Evolutionary conservation across 257 asterid species (phyloP), one percentile per base, ranked within the genome.

Genomic region (Rhazya stricta): DNA sequence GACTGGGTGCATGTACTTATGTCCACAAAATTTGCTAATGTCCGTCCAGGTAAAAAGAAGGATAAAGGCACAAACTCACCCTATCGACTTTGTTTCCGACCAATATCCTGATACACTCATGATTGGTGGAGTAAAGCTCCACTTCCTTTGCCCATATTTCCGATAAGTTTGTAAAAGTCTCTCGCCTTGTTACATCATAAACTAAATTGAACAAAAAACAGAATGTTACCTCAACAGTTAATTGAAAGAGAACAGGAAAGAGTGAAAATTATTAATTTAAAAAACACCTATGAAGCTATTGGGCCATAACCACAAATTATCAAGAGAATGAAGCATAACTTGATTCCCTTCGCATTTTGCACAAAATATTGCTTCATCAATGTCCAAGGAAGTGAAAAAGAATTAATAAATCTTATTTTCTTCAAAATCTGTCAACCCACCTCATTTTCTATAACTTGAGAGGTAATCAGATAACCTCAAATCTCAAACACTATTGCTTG

Each of bases 41-140:
- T 16, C 23, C 39, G 61, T 61, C 41, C 10, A 66, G 42, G 67
- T 21, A 19, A 42, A 15, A 21, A 45, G 6, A 77, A 63, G n/a
- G 58, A 13, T 53, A 19, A 74, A 74, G 78, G 12, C 53, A 53
- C 18, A 77, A 68, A 85, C 87, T 83, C 73, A 93, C 98, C 85
- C 86, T 87, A 76, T 93, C 98, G 39, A 93, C 93, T 89, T 93
- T 93, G 88, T 93, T 93, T 61, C 96, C 97, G 4, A 93, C 91
- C 67, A 91, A 84, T 81, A 93, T 86, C 86, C 82, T 86, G 88
- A 93, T 79, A 37, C 97, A 89, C 68, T 93, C 97, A 0, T 85
- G 90, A 83, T 91, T 85, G 0, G 96, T 86, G 80, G 93, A 89
- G 89, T 90, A 91, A 67, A 79, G 71, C 75, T 86, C 96, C 15